Conservation (phyloP, 78 protist genomes). For the Dictyostelium brefeldianum region DNA sequence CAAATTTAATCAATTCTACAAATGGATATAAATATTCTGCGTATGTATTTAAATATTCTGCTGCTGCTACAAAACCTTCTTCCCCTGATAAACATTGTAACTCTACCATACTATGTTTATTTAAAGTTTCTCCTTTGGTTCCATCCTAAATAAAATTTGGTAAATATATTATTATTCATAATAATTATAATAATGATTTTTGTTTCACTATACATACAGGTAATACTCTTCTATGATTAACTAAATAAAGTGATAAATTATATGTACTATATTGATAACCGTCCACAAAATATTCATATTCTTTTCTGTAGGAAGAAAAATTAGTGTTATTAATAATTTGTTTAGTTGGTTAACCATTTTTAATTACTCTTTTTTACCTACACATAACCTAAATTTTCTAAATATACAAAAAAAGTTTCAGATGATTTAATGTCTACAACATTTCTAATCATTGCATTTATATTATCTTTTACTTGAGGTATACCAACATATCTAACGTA, state of each 20-base stretch:
- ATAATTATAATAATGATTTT: background rate
- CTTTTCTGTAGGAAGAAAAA: conserved; percentile 16
- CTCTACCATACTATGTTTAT: conserved; percentile 56
- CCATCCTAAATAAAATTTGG: conserved; percentile 28
- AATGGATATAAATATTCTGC: conserved; percentile 79
- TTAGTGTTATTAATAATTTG: background rate
- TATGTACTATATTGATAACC: conserved; percentile 69
- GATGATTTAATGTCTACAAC: conserved; percentile 54
- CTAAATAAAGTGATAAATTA: conserved; percentile 56
- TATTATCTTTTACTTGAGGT: conserved; percentile 72
- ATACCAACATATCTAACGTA: conserved; percentile 61
- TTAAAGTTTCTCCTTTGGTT: conserved; percentile 18
- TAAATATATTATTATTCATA: background rate
- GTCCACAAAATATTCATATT: conserved; percentile 69
- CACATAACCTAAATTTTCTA: conserved; percentile 68
- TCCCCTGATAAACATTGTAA: conserved; percentile 81
- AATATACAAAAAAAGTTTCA: conserved; percentile 21
- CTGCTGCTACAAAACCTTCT: conserved; percentile 70
- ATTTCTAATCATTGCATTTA: conserved; percentile 68
- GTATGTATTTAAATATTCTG: conserved; percentile 72
- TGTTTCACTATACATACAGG: background rate
- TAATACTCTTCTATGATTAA: conserved; percentile 45
- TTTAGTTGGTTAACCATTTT: no score
- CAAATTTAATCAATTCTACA: conserved; percentile 73
- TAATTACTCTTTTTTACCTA: background rate